These are phyloP conservation scores for Euphorbia lathyris DNA, from an alignment of 345 rosid genomes.

Conservation along the genomic window DNA sequence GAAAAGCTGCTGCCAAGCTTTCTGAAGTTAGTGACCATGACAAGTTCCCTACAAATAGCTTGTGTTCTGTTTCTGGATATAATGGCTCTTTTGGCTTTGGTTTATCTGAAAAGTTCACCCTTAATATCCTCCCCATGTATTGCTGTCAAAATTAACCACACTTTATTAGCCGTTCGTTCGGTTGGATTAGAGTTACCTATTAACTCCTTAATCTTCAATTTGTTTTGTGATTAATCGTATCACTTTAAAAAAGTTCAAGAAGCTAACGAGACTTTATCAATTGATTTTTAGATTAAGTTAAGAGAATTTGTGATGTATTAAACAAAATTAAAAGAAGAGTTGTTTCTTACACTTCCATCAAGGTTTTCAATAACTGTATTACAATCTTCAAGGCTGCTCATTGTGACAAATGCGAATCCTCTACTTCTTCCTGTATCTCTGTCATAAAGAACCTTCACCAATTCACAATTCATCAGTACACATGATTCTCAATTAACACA, in stretches of 20 bases:
- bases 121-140: slow-evolving; percentile 57
- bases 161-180: too few relatives aligned
- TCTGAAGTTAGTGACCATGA: slow-evolving; percentile 86
- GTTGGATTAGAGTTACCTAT: too few relatives aligned
- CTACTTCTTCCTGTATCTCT: slow-evolving; percentile 79
- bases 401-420: slow-evolving; percentile 90
- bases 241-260: too few relatives aligned
- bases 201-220: too few relatives aligned
- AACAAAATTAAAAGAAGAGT: background rate
- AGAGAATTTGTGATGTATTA: too few relatives aligned
- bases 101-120: slow-evolving; percentile 77
- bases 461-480: slow-evolving; percentile 10
- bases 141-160: slow-evolving; percentile 34
- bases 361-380: slow-evolving; percentile 65
- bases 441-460: slow-evolving; percentile 65
- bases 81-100: slow-evolving; percentile 61
- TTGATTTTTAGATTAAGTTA: too few relatives aligned
- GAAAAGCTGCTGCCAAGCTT: slow-evolving; percentile 59
- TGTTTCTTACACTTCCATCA: slow-evolving; percentile 72
- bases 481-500: background rate
- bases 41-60: slow-evolving; percentile 79
- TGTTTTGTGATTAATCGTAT: too few relatives aligned
- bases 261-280: too few relatives aligned
- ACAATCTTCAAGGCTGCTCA: slow-evolving; percentile 84
- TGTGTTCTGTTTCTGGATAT: slow-evolving; percentile 81